Conservation (phyloP, 2,329 filamentous ascomycete species). For the Pseudocercospora fuligena region DNA sequence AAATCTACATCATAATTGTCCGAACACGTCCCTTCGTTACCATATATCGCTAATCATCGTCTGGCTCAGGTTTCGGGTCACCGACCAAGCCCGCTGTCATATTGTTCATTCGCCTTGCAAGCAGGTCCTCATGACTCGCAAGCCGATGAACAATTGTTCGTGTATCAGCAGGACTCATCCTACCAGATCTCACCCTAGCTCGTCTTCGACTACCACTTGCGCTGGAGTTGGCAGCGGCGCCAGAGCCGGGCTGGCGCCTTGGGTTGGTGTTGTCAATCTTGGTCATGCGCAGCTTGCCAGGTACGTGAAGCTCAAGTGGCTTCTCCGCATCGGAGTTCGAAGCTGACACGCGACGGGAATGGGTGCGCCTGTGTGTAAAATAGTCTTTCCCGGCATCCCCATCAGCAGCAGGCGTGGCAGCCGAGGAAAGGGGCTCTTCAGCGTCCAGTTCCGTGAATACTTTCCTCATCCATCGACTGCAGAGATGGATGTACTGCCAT, state of each 20-base stretch:
- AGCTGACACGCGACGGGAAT: slow-evolving; percentile 45
- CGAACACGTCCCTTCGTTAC: neutral
- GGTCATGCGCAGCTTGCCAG: slow-evolving; percentile 40
- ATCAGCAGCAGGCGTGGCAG: slow-evolving; percentile 17
- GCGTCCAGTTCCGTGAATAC: slow-evolving; percentile 64
- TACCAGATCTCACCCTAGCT: slow-evolving; percentile 36
- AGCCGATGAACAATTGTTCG: slow-evolving; percentile 49
- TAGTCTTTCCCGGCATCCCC: slow-evolving; percentile 30
- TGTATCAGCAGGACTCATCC: slow-evolving; percentile 36
- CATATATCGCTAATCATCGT: neutral
- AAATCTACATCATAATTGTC: neutral
- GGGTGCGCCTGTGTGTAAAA: slow-evolving; percentile 27
- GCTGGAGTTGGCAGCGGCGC: slow-evolving; percentile 17
- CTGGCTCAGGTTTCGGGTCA: slow-evolving; percentile 1
- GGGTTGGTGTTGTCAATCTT: slow-evolving; percentile 24
- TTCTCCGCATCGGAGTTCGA: slow-evolving; percentile 73
- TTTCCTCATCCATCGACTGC: slow-evolving; percentile 79
- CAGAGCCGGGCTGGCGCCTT: slow-evolving; percentile 6
- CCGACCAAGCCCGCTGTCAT: slow-evolving; percentile 40
- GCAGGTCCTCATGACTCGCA: slow-evolving; percentile 52
- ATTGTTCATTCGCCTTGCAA: slow-evolving; percentile 55
- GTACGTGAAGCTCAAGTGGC: slow-evolving; percentile 73
- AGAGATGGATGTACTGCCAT: slow-evolving; percentile 83
- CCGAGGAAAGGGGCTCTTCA: slow-evolving; percentile 32
- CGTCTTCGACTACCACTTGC: slow-evolving; percentile 35